Evolutionary conservation across 2,329 filamentous ascomycete genomes (phyloP).

Genomic region (Dendryphion nanum): DNA sequence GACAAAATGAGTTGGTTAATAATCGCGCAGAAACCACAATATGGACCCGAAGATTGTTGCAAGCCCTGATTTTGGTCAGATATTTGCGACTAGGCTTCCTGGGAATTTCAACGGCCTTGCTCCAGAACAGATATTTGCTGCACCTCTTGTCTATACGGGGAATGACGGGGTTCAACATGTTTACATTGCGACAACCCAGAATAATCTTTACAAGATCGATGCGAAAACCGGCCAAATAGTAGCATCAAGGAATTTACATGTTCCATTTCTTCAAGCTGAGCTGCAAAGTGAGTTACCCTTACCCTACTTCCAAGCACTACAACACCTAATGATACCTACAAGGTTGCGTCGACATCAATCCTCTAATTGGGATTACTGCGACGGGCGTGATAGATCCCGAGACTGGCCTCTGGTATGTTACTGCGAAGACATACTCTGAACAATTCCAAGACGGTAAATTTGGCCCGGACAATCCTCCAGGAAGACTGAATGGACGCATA

Average conservation of each 20-base stretch:
- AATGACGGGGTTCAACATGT: slow-evolving; percentile 52
- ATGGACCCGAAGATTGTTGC: slow-evolving; percentile 60
- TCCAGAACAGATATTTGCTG: slow-evolving; percentile 54
- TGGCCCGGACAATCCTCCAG: slow-evolving; percentile 28
- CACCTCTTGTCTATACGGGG: slow-evolving; percentile 55
- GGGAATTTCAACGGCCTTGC: slow-evolving; percentile 50
- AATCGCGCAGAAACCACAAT: slow-evolving; percentile 52
- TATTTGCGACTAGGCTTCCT: slow-evolving; percentile 54
- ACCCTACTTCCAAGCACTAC: no score
- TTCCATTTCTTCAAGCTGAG: slow-evolving; percentile 49
- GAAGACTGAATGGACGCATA: slow-evolving; percentile 44
- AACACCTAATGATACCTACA: background rate
- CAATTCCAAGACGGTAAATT: slow-evolving; percentile 31
- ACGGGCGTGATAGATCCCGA: slow-evolving; percentile 53
- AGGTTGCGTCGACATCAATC: slow-evolving; percentile 49
- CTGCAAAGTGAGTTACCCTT: slow-evolving; percentile 33
- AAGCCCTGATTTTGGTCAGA: slow-evolving; percentile 54
- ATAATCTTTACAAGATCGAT: slow-evolving; percentile 58
- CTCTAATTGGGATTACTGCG: slow-evolving; percentile 48
- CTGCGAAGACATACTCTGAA: slow-evolving; percentile 49
- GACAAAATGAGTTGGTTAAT: background rate
- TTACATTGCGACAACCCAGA: slow-evolving; percentile 58
- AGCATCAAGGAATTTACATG: slow-evolving; percentile 47
- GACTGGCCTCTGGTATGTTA: slow-evolving; percentile 52
- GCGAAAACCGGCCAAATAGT: slow-evolving; percentile 55